A percentile compares a stretch with the other conserved stretches of the same genome.
Conservation (phyloP, 2,329 filamentous ascomycete species). For the Colletotrichum sidae region DNA sequence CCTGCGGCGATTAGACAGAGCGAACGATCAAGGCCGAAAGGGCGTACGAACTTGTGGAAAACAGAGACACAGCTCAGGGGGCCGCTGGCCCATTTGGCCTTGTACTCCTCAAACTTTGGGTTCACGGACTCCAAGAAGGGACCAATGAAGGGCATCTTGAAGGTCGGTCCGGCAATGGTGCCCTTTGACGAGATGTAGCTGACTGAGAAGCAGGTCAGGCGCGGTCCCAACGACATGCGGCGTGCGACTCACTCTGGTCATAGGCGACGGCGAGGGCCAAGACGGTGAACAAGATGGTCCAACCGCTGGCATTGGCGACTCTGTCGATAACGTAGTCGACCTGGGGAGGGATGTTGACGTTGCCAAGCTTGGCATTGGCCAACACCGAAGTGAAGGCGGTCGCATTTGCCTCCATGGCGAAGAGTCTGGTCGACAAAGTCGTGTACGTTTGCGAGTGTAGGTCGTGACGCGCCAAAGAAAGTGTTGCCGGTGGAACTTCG, state of each 20-base stretch:
- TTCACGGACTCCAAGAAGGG: constrained; percentile 93
- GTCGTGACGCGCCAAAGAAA: constrained; percentile 11
- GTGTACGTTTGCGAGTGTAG: neutral
- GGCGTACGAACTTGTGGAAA: constrained; percentile 83
- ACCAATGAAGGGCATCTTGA: constrained; percentile 90
- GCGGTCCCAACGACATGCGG: neutral
- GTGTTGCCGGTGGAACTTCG: constrained; percentile 2
- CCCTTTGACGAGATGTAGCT: constrained; percentile 82
- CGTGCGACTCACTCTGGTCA: constrained; percentile 81
- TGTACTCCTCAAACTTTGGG: constrained; percentile 91
- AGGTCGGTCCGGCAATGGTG: constrained; percentile 77
- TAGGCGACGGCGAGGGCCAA: constrained; percentile 81
- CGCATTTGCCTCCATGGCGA: constrained; percentile 68
- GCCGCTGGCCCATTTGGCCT: constrained; percentile 91
- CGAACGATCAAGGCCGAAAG: neutral
- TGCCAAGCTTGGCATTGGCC: constrained; percentile 68
- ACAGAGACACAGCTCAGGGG: constrained; percentile 96
- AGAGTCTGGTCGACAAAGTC: neutral
- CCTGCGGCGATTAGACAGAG: constrained; percentile 56
- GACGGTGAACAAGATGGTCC: constrained; percentile 76
- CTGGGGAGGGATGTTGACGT: constrained; percentile 64
- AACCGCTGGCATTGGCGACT: constrained; percentile 65
- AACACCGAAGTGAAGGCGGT: constrained; percentile 77
- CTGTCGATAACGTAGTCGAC: constrained; percentile 66
- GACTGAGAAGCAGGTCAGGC: constrained; percentile 59